These are phyloP conservation scores for Linnemannia hyalina DNA, from an alignment of 192 early-diverging fungal genomes.

Conservation along the genomic window DNA sequence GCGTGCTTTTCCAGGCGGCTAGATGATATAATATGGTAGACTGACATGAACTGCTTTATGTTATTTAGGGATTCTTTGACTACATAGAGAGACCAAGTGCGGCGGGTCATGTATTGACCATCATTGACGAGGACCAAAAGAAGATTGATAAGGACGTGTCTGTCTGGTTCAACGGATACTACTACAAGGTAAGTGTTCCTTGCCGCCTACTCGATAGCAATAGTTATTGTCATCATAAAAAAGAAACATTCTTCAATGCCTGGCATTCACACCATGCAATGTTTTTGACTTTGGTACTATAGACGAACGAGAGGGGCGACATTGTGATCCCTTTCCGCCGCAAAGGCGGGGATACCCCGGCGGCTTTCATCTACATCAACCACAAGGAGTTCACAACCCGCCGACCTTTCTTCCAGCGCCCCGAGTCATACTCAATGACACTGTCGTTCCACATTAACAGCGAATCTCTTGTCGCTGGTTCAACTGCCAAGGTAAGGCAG, in stretches of 20 bases:
- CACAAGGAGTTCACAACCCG: constrained; percentile 56
- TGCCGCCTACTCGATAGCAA: background rate
- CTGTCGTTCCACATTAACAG: constrained; percentile 56
- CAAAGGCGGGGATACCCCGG: background rate
- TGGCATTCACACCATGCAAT: background rate
- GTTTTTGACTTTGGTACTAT: background rate
- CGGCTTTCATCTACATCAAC: constrained; percentile 30
- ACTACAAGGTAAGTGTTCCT: constrained; percentile 52
- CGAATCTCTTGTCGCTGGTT: constrained; percentile 52
- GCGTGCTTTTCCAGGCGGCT: background rate
- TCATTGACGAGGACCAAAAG: constrained; percentile 58
- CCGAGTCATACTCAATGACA: constrained; percentile 54
- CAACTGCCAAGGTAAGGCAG: constrained; percentile 43
- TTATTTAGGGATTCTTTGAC: constrained; percentile 54
- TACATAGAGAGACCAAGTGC: constrained; percentile 58
- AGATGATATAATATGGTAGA: no score
- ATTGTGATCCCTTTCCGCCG: constrained; percentile 58
- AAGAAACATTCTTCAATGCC: background rate
- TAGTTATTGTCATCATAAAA: background rate
- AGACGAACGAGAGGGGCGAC: constrained; percentile 59
- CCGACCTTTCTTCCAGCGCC: constrained; percentile 16
- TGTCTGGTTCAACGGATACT: constrained; percentile 55
- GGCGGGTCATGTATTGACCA: constrained; percentile 59
- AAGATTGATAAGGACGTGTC: constrained; percentile 24
- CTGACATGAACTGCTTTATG: background rate